Base-by-base conservation (phyloP, 2,329 filamentous ascomycete genomes). In the Mycosphaerella sp. region DNA sequence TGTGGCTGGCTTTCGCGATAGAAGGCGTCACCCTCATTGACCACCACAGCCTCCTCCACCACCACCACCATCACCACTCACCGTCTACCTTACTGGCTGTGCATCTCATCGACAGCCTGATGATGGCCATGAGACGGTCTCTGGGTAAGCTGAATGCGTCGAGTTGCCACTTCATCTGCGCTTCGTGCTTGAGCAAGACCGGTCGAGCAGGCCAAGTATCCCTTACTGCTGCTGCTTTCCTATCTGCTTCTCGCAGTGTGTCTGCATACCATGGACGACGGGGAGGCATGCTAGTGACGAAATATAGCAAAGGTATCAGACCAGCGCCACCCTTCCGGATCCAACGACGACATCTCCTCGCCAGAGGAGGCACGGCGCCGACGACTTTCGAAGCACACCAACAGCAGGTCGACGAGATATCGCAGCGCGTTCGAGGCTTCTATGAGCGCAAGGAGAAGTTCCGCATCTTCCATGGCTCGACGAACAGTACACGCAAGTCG, bases 391-490 rank as follows among this genome's bases (percentile, higher is more conserved):
- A 55, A 32, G 56, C 44, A 14, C 58, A 60, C 30, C 41, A 53
- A 17, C 35, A 42, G 39, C 66, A 70, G 17, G 75, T 80, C 21
- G 62, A 70, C 27, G 59, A 63, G 40, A 74, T 80, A 28, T 71
- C 76, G 6, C 64, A 67, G 4, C 69, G 66, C 47, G 74, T 80
- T 41, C 70, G 70, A 44, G 61, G 68, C 10, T 80, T 79, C 64
- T 73, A 80, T 62, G 66, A 71, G 10, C 72, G 72, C 40, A 70
- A 75, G 49, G 70, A 77, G 63, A 79, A 83, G 2, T 89, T 87
- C 68, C 78, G 85, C n/a, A 83, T 89, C 64, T 86, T 82, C 60
- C 86, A 89, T 69, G 86, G 86, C 54, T 82, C 84, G 0, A 89
- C 86, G 21, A 89, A 87, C 70, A 87, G 81, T 68, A 89, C 86